Conservation (phyloP, 2,329 filamentous ascomycete species). For the Beauveria sp. region DNA sequence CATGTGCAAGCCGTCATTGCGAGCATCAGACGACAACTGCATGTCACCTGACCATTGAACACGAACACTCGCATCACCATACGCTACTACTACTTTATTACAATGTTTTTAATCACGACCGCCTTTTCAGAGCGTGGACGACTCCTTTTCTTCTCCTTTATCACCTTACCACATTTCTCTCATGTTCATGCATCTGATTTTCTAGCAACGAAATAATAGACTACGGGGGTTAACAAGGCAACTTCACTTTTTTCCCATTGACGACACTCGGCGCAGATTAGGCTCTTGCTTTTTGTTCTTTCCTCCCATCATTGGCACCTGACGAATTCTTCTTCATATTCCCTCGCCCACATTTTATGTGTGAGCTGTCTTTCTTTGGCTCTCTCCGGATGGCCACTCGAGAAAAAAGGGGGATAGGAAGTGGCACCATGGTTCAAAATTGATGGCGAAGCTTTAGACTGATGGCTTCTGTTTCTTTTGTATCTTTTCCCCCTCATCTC, state of each 20-base stretch:
- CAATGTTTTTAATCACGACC: background rate
- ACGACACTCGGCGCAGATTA: background rate
- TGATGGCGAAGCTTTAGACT: background rate
- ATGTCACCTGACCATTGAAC: background rate
- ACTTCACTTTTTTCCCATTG: background rate
- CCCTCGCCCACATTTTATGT: background rate
- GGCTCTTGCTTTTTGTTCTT: background rate
- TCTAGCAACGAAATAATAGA: slow-evolving; percentile 5
- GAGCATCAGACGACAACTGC: background rate
- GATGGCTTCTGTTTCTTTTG: background rate
- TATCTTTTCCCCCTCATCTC: background rate
- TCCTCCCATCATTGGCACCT: background rate
- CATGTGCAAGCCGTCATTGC: background rate
- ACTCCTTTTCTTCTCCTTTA: background rate
- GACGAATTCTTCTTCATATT: background rate
- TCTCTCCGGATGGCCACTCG: too few species aligned
- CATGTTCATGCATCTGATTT: background rate
- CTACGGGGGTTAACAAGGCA: background rate
- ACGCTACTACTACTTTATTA: background rate
- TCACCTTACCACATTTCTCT: background rate
- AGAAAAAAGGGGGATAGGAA: background rate
- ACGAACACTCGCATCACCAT: background rate
- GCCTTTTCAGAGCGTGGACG: background rate
- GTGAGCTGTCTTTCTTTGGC: background rate
- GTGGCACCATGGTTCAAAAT: background rate